Evolutionary conservation across 2,329 filamentous ascomycete genomes (phyloP), one percentile per base, ranked within the genome.

Genomic region (Alternaria conjuncta): DNA sequence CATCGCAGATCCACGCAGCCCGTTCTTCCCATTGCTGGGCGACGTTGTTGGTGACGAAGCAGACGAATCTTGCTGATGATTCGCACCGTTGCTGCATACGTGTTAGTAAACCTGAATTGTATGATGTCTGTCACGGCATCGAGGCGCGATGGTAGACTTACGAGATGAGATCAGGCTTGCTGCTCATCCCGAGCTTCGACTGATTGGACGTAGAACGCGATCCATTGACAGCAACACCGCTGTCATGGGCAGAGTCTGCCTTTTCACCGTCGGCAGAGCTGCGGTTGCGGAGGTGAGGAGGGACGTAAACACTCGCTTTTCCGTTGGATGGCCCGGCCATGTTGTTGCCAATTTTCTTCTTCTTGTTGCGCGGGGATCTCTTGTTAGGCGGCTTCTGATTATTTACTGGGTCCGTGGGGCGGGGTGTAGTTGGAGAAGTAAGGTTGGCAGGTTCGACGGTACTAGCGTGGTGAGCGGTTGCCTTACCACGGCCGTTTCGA

Each of bases 231-330:
- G 55, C 51, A 15, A 46, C 32, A 12, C 50, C 32, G 20, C 53
- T 41, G 10, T 36, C 60, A 23, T 57, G 36, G 15, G 50, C 60
- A 18, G 61, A 44, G 41, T 68, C 51, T 45, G n/a, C n/a, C 43
- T 60, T 66, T 8, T 47, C 23, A 12, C 18, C 36, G 18, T 50
- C 47, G 51, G 43, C 49, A 28, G 55, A 26, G 47, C 21, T 30
- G 32, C 36, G 57, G 55, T 69, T 71, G 53, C 73, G 75, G 43
- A 73, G 6, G 50, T 77, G 75, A 10, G 73, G 73, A 13, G 75
- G 72, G 18, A 76, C 23, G n/a, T 64, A 75, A 2, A 53, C 65
- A 26, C 60, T 56, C 7, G 51, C 66, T 28, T 56, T 56, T 15
- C 54, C 53, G 8, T 61, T 26, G 9, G 53, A 55, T 10, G 41